Base-by-base conservation (phyloP, 257 asterid species). In the Coffea eugenioides region DNA sequence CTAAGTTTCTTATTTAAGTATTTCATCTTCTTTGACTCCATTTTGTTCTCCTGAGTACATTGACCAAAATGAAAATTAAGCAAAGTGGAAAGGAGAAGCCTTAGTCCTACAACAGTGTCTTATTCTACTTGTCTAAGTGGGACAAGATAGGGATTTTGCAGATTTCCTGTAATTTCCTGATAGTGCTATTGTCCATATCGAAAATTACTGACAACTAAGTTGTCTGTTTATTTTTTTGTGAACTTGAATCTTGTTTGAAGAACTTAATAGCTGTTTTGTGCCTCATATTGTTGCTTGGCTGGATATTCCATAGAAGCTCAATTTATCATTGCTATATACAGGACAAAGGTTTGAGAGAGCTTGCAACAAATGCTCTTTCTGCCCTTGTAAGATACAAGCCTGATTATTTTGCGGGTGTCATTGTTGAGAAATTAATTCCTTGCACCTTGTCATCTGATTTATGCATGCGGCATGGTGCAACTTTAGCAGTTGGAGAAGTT, bases 391-490 rank as follows among this genome's bases (percentile, higher is more conserved):
- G 90, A 85, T 93, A 87, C 82, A 92, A 95, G 67, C 95, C 94
- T 83, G 95, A 87, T 72, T 89, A 91, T 88, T 95, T 95, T 89
- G 93, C 93, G 39, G 87, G 85, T 48, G 75, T 76, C 67, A 82
- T 88, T 79, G 80, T 93, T 88, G 97, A 86, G 81, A 91, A 89
- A 86, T 87, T 93, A 88, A 86, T 89, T 82, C 97, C 99, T 81
- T 86, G 89, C 83, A 93, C 99, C 65, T 87, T 93, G 71, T 92
- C 97, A 79, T 83, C 99, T 89, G 99, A 95, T 88, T 88, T 95
- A 84, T 95, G 96, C 88, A 92, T 90, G 93, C 93, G 99, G 52
- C 98, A 93, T 76, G 99, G 99, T 88, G 95, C 97, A 90, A 92
- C 95, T 73, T 88, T 95, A 86, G 97, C 98, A 69, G 77, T 81